Percentiles rank a stretch among this genome's conserved stretches.
Evolutionary conservation across 176 grass and related monocot genomes (phyloP).

Genomic region (Thalia dealbata): DNA sequence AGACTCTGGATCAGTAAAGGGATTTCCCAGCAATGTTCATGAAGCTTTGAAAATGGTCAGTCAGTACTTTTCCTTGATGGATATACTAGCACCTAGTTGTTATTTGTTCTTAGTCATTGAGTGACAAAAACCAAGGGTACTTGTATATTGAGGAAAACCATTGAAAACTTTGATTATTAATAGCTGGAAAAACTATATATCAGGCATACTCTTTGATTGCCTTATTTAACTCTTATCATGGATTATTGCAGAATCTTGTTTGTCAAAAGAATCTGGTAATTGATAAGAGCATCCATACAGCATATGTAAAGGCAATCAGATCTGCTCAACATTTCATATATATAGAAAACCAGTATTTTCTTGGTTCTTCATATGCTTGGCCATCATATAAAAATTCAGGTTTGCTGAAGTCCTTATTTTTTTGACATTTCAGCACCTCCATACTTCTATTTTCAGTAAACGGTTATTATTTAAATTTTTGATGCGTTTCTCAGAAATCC

Average conservation of each 20-base stretch:
- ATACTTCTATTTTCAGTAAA: neutral
- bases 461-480: neutral
- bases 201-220: conserved; percentile 11
- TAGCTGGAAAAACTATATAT: neutral
- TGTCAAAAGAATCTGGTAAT: conserved; percentile 77
- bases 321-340: conserved; percentile 96
- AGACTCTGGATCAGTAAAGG: conserved; percentile 91
- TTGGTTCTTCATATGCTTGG: conserved; percentile 94
- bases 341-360: conserved; percentile 97
- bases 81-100: neutral
- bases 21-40: conserved; percentile 61
- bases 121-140: too few species aligned
- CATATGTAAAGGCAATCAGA: conserved; percentile 93
- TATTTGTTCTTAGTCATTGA: neutral
- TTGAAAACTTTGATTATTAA: neutral
- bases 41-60: conserved; percentile 61
- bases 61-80: conserved; percentile 24
- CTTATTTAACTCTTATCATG: conserved; percentile 7
- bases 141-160: neutral
- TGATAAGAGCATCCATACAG: conserved; percentile 95
- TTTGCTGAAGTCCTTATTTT: conserved; percentile 10
- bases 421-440: neutral
- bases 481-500: neutral
- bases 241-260: conserved; percentile 66
- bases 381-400: conserved; percentile 76